These are phyloP conservation scores for Terfezia boudieri DNA, from an alignment of 495 filamentous ascomycete genomes.

Conservation along the genomic window DNA sequence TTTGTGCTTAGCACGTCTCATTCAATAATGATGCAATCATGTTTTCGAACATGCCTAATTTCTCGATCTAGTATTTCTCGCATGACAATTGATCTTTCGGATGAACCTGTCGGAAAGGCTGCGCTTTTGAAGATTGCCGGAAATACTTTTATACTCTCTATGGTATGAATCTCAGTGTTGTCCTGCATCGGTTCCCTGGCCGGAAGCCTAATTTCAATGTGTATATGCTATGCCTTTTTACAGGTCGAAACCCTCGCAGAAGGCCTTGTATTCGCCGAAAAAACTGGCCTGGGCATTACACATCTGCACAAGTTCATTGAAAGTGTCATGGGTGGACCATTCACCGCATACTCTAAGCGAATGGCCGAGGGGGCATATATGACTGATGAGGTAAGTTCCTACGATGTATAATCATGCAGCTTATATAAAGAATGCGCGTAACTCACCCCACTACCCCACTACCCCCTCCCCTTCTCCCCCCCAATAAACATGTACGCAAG, in stretches of 20 bases:
- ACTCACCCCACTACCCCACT: too few species aligned
- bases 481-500: too few species aligned
- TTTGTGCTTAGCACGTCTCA: conserved; percentile 33
- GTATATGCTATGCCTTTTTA: not conserved
- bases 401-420: too few species aligned
- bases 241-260: conserved; percentile 44
- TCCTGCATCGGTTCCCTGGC: not conserved
- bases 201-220: not conserved
- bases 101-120: conserved; percentile 34
- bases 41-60: not conserved
- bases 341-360: too few species aligned
- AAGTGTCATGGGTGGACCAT: too few species aligned
- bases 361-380: too few species aligned
- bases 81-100: conserved; percentile 46
- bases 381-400: too few species aligned
- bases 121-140: conserved; percentile 58
- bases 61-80: conserved; percentile 28
- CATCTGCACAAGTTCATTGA: too few species aligned
- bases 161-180: conserved; percentile 24
- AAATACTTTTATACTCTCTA: conserved; percentile 70
- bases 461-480: too few species aligned
- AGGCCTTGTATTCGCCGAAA: conserved; percentile 23
- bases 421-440: too few species aligned
- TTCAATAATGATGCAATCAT: too few species aligned
- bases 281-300: too few species aligned